These are phyloP conservation scores for Effrenium voratum DNA, from an alignment of 73 alveolate genomes.

Conservation along the genomic window DNA sequence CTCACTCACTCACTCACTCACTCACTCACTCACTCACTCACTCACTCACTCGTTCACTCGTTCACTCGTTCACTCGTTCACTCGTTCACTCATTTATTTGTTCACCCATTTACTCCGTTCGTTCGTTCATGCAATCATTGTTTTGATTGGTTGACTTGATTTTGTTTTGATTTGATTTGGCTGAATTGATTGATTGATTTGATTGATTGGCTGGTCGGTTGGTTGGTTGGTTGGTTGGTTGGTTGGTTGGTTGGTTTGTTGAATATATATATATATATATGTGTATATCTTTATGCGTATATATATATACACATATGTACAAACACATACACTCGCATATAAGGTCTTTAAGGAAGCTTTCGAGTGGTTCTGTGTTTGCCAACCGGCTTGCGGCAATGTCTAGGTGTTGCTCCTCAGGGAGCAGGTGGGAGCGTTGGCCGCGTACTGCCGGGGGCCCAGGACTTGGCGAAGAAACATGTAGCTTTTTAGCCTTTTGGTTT, in stretches of 20 bases:
- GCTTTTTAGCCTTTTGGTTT: too few relatives aligned
- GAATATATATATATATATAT: background rate
- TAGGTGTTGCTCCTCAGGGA: conserved; percentile 70
- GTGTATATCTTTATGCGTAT: background rate
- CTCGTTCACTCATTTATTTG: background rate
- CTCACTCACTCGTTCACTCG: background rate
- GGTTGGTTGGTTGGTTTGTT: background rate
- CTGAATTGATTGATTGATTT: background rate
- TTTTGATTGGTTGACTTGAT: background rate
- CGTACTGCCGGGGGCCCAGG: conserved; percentile 35
- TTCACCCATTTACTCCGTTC: background rate
- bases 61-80: too few relatives aligned
- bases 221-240: background rate
- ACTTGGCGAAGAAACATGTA: too few relatives aligned
- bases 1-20: too few relatives aligned
- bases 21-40: background rate
- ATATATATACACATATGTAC: background rate
- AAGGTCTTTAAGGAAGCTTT: too few relatives aligned
- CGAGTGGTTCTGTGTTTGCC: too few relatives aligned
- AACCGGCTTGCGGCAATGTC: too few relatives aligned
- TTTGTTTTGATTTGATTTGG: background rate
- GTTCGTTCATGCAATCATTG: background rate
- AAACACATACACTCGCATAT: background rate
- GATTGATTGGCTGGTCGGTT: background rate
- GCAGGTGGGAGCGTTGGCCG: conserved; percentile 86